A percentile compares a stretch with the other conserved stretches of the same genome.
These are phyloP conservation scores for Teratosphaeria destructans DNA, from an alignment of 2,329 filamentous ascomycete species.

Conservation along the genomic window DNA sequence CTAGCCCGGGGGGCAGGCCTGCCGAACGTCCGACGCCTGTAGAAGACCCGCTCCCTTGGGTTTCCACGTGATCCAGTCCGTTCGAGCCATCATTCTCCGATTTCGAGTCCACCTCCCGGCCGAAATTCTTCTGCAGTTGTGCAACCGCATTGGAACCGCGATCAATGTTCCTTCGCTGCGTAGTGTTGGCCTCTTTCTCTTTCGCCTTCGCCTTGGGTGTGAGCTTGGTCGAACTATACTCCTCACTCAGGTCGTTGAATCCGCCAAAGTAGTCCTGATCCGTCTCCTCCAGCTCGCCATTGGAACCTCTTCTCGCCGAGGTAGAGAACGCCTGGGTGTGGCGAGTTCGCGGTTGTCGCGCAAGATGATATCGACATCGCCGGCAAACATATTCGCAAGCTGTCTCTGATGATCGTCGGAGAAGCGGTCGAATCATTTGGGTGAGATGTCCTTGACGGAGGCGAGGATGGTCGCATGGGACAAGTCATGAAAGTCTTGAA, in stretches of 20 bases:
- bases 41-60: not conserved
- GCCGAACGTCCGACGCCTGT: not conserved
- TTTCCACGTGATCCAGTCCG: too few species aligned
- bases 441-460: not conserved
- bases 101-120: too few species aligned
- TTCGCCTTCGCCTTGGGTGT: not conserved
- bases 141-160: too few species aligned
- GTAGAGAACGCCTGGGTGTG: not conserved
- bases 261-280: not conserved
- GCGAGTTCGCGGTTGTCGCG: not conserved
- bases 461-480: not conserved
- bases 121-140: too few species aligned
- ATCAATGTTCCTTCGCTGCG: not conserved
- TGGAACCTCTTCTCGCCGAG: not conserved
- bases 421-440: slow-evolving; percentile 2
- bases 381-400: slow-evolving; percentile 3
- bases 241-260: not conserved
- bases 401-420: slow-evolving; percentile 1
- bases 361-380: slow-evolving; percentile 1
- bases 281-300: not conserved
- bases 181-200: not conserved
- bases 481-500: not conserved
- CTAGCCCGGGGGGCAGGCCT: not conserved
- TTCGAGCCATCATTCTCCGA: too few species aligned
- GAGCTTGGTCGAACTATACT: not conserved